Evolutionary conservation across 2,329 filamentous ascomycete genomes (phyloP), one percentile per base, ranked within the genome.

Genomic region (Colletotrichum sp.): DNA sequence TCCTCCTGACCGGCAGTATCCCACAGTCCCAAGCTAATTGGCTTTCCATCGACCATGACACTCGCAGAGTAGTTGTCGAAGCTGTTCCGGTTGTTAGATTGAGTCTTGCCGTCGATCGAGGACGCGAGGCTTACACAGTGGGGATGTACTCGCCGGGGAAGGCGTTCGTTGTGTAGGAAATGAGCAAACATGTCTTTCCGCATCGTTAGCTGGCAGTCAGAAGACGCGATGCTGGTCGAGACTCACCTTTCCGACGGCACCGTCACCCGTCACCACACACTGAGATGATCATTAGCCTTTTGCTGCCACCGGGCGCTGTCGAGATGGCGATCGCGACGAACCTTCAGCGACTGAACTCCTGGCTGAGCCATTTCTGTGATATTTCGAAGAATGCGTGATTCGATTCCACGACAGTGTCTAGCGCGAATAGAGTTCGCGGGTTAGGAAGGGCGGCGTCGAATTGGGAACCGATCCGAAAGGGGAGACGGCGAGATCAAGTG

Each of bases 81-180:
- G 78, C 96, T 98, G 80, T 28, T 76, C 52, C 57, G 43, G 61
- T 52, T 34, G 65, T 67, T 32, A 76, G 75, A 64, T 12, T 21
- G 24, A 36, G 15, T 24, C 36, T 36, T 18, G 24, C 16, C 12
- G 5, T 43, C 48, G 18, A 13, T 67, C 15, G 16, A 24, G 8
- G 12, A 7, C 4, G 16, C 7, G 10, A 7, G 66, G 90, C 94
- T 86, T 88, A 97, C 94, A 99, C 97, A 82, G 97, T 99, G 80
- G 97, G 97, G 81, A 99, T 99, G 87, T 99, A 99, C 90, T 99
- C 97, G 86, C 97, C 97, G n/a, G 97, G 97, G 86, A 99, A 99
- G 79, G 97, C 97, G 89, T 99, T 99, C 78, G 97, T 99, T 78
- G 97, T 99, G 89, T 99, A 99, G 69, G 96, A 99, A 85, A 99